phyloP scores from a whole-genome alignment of 371 early-diverging fungal species.

The Mucor mucedo region DNA sequence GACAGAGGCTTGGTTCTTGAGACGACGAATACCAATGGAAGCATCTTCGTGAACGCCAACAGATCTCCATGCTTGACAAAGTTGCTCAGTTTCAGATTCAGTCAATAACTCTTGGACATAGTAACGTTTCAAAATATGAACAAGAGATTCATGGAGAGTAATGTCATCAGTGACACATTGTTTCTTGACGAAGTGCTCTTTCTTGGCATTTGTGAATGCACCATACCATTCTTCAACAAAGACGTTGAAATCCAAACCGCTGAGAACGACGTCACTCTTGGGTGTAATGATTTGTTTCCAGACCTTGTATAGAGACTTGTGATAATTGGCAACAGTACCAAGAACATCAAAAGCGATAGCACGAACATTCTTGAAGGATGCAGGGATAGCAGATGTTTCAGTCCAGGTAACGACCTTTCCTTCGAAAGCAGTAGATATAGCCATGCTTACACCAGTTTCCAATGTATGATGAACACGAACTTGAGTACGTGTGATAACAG shows the following conservation, averaged over 20 bases:
- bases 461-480: conserved; percentile 37
- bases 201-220: conserved; percentile 29
- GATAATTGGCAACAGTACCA: conserved; percentile 43
- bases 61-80: conserved; percentile 33
- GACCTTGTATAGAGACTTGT: conserved; percentile 24
- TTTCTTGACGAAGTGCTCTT: conserved; percentile 17
- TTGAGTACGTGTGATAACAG: conserved; percentile 35
- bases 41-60: conserved; percentile 39
- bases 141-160: conserved; percentile 31
- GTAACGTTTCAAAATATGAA: conserved; percentile 33
- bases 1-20: conserved; percentile 34
- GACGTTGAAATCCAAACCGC: conserved; percentile 26
- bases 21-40: conserved; percentile 35
- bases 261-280: conserved; percentile 28
- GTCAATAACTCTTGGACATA: conserved; percentile 27
- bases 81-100: conserved; percentile 30
- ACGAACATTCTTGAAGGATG: conserved; percentile 37
- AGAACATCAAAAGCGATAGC: conserved; percentile 45
- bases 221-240: conserved; percentile 42
- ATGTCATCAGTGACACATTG: conserved; percentile 29
- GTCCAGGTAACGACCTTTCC: conserved; percentile 50
- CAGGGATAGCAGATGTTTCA: conserved; percentile 40
- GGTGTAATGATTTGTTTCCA: conserved; percentile 33
- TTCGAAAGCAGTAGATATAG: conserved; percentile 44
- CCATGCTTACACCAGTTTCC: conserved; percentile 34